These are phyloP conservation scores for Solanum neorickii DNA, from an alignment of 257 asterid genomes.

Conservation along the genomic window DNA sequence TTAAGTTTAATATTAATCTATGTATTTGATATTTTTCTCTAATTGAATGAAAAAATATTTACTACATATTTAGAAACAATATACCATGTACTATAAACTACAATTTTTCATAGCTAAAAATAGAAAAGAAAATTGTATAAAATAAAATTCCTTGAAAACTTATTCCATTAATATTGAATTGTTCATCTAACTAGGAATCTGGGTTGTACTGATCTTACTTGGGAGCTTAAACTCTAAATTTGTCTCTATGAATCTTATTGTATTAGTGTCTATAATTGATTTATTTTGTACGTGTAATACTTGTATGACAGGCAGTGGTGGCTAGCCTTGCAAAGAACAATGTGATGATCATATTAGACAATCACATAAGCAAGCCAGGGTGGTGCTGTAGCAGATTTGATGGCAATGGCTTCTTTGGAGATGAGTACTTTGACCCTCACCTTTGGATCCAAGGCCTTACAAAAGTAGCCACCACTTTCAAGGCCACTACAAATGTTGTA, in stretches of 20 bases:
- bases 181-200: neutral
- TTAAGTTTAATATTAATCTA: neutral
- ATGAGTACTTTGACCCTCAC: conserved; percentile 57
- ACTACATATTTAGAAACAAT: neutral
- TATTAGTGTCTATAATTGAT: neutral
- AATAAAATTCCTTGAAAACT: neutral
- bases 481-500: conserved; percentile 37
- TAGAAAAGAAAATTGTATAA: neutral
- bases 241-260: neutral
- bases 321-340: conserved; percentile 57
- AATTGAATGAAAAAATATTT: too few relatives aligned
- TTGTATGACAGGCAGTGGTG: conserved; percentile 63
- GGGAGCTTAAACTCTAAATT: neutral
- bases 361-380: conserved; percentile 90
- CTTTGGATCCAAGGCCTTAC: conserved; percentile 75
- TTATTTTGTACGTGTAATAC: neutral
- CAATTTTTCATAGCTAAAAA: neutral
- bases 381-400: conserved; percentile 86
- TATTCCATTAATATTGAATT: neutral
- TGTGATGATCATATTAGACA: conserved; percentile 79
- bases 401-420: conserved; percentile 94
- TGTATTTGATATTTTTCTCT: neutral
- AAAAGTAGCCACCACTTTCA: conserved; percentile 60
- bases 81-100: neutral
- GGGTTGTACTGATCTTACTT: neutral